Evolutionary conservation across 1,284 basidiomycete genomes (phyloP), one percentile per base, ranked within the genome.

Genomic region (Mycena citricolor): DNA sequence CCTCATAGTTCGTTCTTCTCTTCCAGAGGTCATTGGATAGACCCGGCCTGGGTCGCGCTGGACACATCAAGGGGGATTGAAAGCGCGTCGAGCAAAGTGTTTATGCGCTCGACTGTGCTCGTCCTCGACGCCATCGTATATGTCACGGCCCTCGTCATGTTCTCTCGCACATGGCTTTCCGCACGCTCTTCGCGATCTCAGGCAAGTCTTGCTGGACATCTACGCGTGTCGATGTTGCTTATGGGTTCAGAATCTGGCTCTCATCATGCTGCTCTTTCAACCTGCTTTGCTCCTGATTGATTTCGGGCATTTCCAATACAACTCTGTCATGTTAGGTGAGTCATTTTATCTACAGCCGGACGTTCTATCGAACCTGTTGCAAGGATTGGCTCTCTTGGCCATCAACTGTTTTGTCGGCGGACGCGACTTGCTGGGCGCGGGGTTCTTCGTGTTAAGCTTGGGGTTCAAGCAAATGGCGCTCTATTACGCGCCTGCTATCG

Each of bases 381-480:
- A 51, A 86, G 85, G 87, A 8, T 70, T 94, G 23, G 83, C 88
- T 0, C 61, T 94, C 17, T 69, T 86, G 30, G 70, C 88, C 0
- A 60, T 90, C 29, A 79, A 83, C 54, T 79, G 77, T 54, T 88
- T 94, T 39, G 79, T 83, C 5, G 60, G 61, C 2, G 83, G 79
- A 6, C 69, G 75, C 22, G 91, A 97, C 61, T 62, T 89, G 4
- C 54, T 82, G 0, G 94, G 90, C 1, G 89, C 90, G 5, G 61
- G 89, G n/a, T 81, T 74, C 51, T 95, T 97, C 56, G 86, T 90
- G 7, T 70, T 84, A 24, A 88, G 88, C 54, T 74, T 97, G 13
- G 77, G 86, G 4, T 97, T 97, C 74, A 97, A 97, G 64, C 94
- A 97, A 64, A 97, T 97, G 92, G 86, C 90, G 4, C 70, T 97